Conservation (phyloP, 106 monocot species). For the Allium sativum region DNA sequence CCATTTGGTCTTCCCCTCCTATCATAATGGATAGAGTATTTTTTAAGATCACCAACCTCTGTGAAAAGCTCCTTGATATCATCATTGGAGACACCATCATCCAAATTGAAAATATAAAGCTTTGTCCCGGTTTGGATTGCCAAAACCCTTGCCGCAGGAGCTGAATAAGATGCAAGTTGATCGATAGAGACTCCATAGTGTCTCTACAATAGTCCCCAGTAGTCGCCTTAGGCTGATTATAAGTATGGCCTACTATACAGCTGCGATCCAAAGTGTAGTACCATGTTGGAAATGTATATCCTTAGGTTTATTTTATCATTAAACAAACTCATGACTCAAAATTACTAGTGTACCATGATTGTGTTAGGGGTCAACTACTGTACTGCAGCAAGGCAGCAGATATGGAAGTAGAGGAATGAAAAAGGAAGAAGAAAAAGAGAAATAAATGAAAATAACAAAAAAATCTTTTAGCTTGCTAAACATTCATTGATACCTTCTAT, state of each 20-base stretch:
- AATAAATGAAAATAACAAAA: no score
- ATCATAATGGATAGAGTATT: background rate
- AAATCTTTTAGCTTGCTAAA: no score
- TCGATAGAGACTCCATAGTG: conserved; percentile 35
- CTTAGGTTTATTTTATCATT: background rate
- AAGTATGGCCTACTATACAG: no score
- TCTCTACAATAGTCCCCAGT: conserved; percentile 9
- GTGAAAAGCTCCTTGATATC: conserved; percentile 66
- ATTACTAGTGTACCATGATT: no score
- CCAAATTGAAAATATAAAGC: conserved; percentile 74
- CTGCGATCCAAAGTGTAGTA: no score
- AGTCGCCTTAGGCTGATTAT: conserved; percentile 5
- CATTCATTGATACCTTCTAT: no score
- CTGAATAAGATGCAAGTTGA: conserved; percentile 15
- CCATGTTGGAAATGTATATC: conserved; percentile 5
- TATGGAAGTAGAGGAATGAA: no score
- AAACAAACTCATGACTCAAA: no score
- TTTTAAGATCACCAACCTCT: no score
- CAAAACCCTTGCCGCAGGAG: conserved; percentile 15
- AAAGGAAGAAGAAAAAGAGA: no score
- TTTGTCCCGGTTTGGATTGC: conserved; percentile 76
- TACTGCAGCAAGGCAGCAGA: no score
- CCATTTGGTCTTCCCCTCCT: conserved; percentile 46
- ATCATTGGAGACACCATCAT: conserved; percentile 74
- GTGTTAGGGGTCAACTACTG: no score